Conservation (phyloP, 345 rosid genomes). For the Hirschfeldia incana region DNA sequence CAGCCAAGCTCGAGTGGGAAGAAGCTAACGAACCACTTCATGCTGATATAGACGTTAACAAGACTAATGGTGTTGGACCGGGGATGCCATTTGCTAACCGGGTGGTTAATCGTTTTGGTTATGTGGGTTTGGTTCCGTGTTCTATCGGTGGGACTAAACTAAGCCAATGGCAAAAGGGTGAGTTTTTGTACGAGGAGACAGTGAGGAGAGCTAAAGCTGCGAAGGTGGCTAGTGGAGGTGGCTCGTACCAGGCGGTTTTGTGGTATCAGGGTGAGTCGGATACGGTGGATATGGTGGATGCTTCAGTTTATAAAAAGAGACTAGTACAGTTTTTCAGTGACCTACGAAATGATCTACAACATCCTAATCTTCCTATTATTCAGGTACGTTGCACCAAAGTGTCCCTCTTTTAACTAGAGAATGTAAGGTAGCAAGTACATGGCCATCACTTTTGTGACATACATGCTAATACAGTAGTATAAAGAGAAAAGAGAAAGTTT, state of each 20-base stretch:
- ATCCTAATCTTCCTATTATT: slow-evolving; percentile 68
- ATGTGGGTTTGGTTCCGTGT: slow-evolving; percentile 77
- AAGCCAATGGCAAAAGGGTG: slow-evolving; percentile 70
- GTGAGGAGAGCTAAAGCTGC: slow-evolving; percentile 49
- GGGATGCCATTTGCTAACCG: slow-evolving; percentile 76
- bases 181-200: slow-evolving; percentile 50
- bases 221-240: slow-evolving; percentile 36
- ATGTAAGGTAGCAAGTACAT: neutral
- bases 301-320: slow-evolving; percentile 52
- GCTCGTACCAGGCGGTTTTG: slow-evolving; percentile 56
- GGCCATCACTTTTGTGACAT: neutral
- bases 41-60: slow-evolving; percentile 62
- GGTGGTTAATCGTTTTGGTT: slow-evolving; percentile 41
- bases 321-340: slow-evolving; percentile 54
- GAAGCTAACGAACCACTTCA: slow-evolving; percentile 76
- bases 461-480: neutral
- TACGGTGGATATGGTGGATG: slow-evolving; percentile 48
- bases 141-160: slow-evolving; percentile 80
- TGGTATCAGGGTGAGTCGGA: slow-evolving; percentile 96
- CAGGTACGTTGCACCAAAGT: slow-evolving; percentile 42
- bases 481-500: neutral
- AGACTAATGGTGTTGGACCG: slow-evolving; percentile 76
- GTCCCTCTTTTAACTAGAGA: neutral
- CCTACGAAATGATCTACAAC: slow-evolving; percentile 60
- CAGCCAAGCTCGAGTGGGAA: slow-evolving; percentile 60